Evolutionary conservation across 2,329 filamentous ascomycete genomes (phyloP).

Genomic region (Colletotrichum endophyticum): DNA sequence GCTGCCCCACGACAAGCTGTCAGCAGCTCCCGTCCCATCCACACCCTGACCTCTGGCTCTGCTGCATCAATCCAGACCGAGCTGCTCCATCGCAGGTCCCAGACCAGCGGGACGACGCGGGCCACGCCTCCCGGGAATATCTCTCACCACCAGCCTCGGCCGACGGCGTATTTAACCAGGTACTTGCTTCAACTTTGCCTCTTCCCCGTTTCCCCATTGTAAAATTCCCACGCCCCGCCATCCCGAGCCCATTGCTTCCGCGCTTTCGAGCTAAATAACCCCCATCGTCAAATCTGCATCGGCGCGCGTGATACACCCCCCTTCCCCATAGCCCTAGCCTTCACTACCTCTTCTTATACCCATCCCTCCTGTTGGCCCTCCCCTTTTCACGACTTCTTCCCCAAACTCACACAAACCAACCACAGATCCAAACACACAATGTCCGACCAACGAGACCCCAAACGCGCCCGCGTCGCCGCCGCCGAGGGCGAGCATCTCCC

Average conservation of each 20-base stretch:
- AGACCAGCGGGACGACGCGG: background rate
- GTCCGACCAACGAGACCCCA: conserved; percentile 14
- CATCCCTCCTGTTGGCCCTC: background rate
- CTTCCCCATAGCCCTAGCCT: background rate
- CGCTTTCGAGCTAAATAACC: background rate
- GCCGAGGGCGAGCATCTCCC: conserved; percentile 29
- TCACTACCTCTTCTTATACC: background rate
- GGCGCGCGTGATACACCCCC: background rate
- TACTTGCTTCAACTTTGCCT: background rate
- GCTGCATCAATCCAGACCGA: background rate
- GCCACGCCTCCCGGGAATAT: background rate
- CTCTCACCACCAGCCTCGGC: background rate
- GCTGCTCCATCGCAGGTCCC: background rate
- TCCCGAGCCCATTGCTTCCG: background rate
- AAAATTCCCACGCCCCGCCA: background rate
- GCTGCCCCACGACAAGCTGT: background rate
- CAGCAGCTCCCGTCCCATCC: background rate
- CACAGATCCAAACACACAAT: background rate
- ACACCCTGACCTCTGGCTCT: background rate
- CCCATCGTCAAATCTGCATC: background rate
- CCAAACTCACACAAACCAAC: background rate
- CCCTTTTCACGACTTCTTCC: background rate
- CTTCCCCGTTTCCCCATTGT: background rate
- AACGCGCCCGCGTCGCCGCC: conserved; percentile 10
- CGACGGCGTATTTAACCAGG: conserved; percentile 5